Base-by-base conservation (phyloP, 106 monocot genomes). In the Cymbidium sinense region DNA sequence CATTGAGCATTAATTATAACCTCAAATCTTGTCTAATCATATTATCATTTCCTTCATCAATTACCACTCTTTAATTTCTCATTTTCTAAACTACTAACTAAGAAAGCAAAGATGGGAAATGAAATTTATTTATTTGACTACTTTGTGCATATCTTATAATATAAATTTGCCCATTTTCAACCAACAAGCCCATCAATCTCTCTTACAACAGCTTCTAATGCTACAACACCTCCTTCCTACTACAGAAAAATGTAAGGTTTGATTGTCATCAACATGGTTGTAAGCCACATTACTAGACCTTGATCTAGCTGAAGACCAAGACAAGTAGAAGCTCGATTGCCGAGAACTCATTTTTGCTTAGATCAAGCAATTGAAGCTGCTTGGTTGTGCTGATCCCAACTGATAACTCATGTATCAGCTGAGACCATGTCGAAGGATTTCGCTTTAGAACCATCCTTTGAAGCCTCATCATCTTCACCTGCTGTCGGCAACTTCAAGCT, bases 161-260 rank as follows among this genome's bases (percentile, higher is more conserved):
- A 6, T 41, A 41, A 41, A 1, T 65, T 13, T 25, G 29, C 29
- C 23, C 23, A 65, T 65, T 65, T 28, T 65, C 20, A 65, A 65
- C 64, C 30, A 34, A n/a, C 41, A 41, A 73, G 23, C 29, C 6
- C 34, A 72, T 86, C 51, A 84, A 39, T 90, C 85, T 83, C 43
- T 85, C 85, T 70, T 84, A 70, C 91, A 91, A 65, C 91, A 91
- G 47, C 79, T 12, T 75, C 75, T 90, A 15, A 86, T 36, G 5
- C 84, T 86, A 67, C 98, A 94, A 41, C 94, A 94, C 65, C 34
- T 75, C 77, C 77, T 92, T 27, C 92, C 94, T 3, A 89, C 83
- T 0, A 90, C 80, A 1, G 64, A 84, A 76, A 99, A 94, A 86
- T 92, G 94, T 35, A 85, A 73, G 20, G 19, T 82, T 28, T 75